A percentile compares a stretch with the other conserved stretches of the same genome.
phyloP scores from a whole-genome alignment of 164 flowering plant species.

The Vitis rotundifolia region DNA sequence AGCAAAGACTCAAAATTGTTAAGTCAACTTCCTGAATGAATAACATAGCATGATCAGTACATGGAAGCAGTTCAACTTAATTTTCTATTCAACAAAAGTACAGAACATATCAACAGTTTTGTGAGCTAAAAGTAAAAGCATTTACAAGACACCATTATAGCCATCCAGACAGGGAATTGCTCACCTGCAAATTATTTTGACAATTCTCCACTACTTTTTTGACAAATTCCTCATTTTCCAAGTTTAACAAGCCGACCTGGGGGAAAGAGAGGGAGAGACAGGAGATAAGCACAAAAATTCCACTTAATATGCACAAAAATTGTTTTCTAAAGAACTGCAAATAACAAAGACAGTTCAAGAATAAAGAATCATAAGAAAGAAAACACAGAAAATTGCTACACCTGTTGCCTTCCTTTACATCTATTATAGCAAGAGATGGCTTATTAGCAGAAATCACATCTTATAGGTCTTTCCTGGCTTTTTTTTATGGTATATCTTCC shows the following conservation, averaged over 20 bases:
- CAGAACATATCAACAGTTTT: background rate
- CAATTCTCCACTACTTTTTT: slow-evolving; percentile 59
- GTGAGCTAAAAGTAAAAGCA: background rate
- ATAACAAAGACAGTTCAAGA: background rate
- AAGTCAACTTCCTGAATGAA: no score
- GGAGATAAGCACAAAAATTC: background rate
- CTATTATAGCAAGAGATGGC: slow-evolving; percentile 2
- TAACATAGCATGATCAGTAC: no score
- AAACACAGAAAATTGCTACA: background rate
- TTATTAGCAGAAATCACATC: background rate
- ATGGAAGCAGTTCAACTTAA: no score
- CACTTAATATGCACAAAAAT: background rate
- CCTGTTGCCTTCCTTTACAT: background rate
- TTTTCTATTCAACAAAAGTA: background rate
- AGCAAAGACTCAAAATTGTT: no score
- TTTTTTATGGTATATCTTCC: background rate
- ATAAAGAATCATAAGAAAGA: background rate
- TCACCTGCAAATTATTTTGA: slow-evolving; percentile 77
- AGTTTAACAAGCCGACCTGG: slow-evolving; percentile 85
- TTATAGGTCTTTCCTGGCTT: background rate
- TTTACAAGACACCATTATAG: background rate
- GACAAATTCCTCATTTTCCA: slow-evolving; percentile 84
- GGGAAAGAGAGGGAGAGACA: slow-evolving; percentile 11
- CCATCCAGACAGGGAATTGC: background rate
- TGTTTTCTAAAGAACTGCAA: background rate